Evolutionary conservation across 2,329 filamentous ascomycete genomes (phyloP), one percentile per base, ranked within the genome.

Genomic region (Venturia carpophila): DNA sequence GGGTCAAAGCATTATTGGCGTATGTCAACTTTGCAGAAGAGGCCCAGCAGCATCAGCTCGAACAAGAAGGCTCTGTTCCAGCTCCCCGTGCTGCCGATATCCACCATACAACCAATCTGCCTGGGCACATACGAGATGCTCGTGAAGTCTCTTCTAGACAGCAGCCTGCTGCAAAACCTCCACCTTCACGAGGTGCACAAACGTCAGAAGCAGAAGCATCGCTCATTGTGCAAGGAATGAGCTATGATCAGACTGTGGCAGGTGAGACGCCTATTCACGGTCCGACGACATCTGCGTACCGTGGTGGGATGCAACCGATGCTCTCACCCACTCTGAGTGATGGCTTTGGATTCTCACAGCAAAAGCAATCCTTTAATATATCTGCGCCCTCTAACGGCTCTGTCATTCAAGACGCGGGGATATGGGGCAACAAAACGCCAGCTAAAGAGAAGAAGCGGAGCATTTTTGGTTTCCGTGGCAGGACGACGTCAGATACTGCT

Each of bases 1-100:
- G 94, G 94, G 93, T 99, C 1, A 90, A 95, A 66, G 88, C 90
- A 27, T 80, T 99, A 49, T 79, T 97, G 67, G 88, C 91, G 69
- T 96, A 95, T 81, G 92, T 96, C 49, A 91, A 97, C 71, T 87
- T 84, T 71, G 82, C 81, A 63, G 86, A 89, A 49, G 79, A 82
- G 1, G 71, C 67, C 37, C 37, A 58, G 21, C 61, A 75, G 42
- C 65, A 43, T 3, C 27, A 62, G 41, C 34, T 30, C 5, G 10
- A 58, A 27, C 27, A 37, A 37, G 27, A 47, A 21, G 11, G 5
- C 11, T 39, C 37, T 0, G n/a, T 27, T 27, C 60, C 41, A 15
- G 34, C 17, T 68, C 1, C 73, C 71, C 24, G 72, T 73, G 11
- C 65, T 69, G 15, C 73, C 75, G 80, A 84, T 19, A 82, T 89